Base-by-base conservation (phyloP, 176 grass and related monocot species). In the Paspalum notatum region DNA sequence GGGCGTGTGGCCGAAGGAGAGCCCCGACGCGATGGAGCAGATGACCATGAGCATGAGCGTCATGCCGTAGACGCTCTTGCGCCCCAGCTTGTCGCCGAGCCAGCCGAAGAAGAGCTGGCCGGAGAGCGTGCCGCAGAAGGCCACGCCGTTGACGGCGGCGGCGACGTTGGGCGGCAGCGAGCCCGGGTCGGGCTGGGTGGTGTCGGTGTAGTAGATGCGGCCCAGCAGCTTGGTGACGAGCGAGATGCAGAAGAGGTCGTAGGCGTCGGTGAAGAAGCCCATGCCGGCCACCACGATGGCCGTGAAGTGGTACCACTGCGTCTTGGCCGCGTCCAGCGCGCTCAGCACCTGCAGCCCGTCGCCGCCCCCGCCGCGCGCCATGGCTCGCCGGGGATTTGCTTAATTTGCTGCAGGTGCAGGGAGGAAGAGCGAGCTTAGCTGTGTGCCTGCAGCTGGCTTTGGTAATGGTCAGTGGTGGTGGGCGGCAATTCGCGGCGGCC, bases 181-280 rank as follows among this genome's bases (percentile, higher is more conserved):
- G 5, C 90, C 90, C 0, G 86, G 90, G 40, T 54, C 66, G 2
- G 32, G 8, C 64, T 78, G 68, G 70, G 18, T 0, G n/a, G 17
- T 8, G 47, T 86, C 88, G 13, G 71, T 88, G 83, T 94, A 94
- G 86, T 94, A 94, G 57, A 91, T 59, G 54, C 92, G 89, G 20
- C 92, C 89, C 9, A 94, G 86, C 1, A 88, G 83, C 89, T 94
- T 94, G 51, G 89, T 83, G 48, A 97, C 86, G 46, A 91, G 72
- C 25, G 88, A 91, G 78, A 97, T 93, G 79, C 83, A 91, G 86
- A 97, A 97, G 71, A 97, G 91, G 76, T 97, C 94, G 66, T 97
- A 97, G 20, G 91, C 91, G 56, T 97, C 94, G 0, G 94, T 97
- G 83, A 97, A 93, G 86, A 97, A 97, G 48, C 94, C 94, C 94